Percentiles rank a stretch among this genome's conserved stretches.
Conservation (phyloP, 768 basidiomycete genomes). For the Pleurotus djamor region DNA sequence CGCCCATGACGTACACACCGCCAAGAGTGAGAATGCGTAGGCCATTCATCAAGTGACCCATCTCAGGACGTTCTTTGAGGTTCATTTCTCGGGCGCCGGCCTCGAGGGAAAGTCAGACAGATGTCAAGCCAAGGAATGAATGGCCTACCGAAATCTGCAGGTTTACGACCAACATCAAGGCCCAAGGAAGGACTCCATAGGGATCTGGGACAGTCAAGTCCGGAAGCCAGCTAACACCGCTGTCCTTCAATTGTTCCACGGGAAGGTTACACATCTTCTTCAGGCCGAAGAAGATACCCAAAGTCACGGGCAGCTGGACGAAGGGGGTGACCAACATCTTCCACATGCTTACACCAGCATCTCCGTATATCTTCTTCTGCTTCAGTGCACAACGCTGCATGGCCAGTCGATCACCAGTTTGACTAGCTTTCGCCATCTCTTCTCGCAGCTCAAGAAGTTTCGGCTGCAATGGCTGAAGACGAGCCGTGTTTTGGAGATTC, state of each 20-base stretch:
- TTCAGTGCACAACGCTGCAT: constrained; percentile 53
- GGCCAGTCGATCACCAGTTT: constrained; percentile 36
- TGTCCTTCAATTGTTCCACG: constrained; percentile 70
- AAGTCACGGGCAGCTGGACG: constrained; percentile 71
- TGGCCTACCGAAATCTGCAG: constrained; percentile 63
- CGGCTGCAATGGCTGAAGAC: constrained; percentile 57
- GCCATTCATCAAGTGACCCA: constrained; percentile 67
- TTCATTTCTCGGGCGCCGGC: constrained; percentile 53
- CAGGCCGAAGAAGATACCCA: constrained; percentile 84
- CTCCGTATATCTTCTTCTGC: constrained; percentile 54
- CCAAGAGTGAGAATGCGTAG: constrained; percentile 57
- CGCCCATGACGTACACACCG: constrained; percentile 42
- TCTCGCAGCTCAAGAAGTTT: constrained; percentile 47
- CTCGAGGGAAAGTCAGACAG: constrained; percentile 17
- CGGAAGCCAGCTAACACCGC: constrained; percentile 70
- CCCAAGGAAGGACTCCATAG: constrained; percentile 66
- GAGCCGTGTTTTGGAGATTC: constrained; percentile 54
- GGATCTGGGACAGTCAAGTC: constrained; percentile 83
- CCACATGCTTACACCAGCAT: constrained; percentile 62
- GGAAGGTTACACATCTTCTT: constrained; percentile 70
- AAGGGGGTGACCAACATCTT: constrained; percentile 50
- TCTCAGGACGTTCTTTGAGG: constrained; percentile 45
- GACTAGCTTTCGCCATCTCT: constrained; percentile 33
- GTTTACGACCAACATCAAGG: constrained; percentile 59
- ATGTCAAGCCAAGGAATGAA: background rate